Base-by-base conservation (phyloP, 2,329 filamentous ascomycete species). In the Paecilomyces dactylethromorphus region DNA sequence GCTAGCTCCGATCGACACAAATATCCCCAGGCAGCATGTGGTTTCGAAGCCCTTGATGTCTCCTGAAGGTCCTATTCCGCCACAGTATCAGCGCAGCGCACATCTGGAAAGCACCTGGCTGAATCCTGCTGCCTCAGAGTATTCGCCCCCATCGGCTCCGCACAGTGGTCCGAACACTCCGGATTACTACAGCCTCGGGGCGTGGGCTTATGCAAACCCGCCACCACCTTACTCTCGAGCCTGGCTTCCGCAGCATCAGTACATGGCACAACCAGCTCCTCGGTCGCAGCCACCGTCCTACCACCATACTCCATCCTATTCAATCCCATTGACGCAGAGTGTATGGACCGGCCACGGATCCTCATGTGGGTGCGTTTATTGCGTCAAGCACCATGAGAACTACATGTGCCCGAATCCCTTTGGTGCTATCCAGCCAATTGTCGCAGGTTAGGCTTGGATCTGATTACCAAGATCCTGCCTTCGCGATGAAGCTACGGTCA, bases 1-100 rank as follows among this genome's bases (percentile, higher is more conserved):
- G 67, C 74, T 88, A 64, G 82, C 82, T 55, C 84, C 86, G 32
- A 82, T 90, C 62, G 84, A 89, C 66, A 89, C 87, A 56, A 86
- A 83, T 63, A 75, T 88, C 58, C 77, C 84, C 62, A 79, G 84
- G 59, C 74, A 78, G 64, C 75, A 79, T 59, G 74, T 77, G 53
- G 67, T 80, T 59, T 76, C 80, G 63, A 83, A 84, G 67, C 74
- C 76, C 4, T 70, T 79, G 12, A 73, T 79, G 68, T 79, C 78
- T 54, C 77, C 76, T 39, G 74, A 80, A 65, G 76, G 76, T 49
- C 74, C 75, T 13, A 82, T 81, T 63, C 78, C 74, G 66, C 78
- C 74, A 39, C 81, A 82, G 63, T 78, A 79, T 65, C 81, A 82
- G 71, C 74, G 76, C 56, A 71, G 65, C 65, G 73, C 72, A 31